Conservation (phyloP, 2,329 filamentous ascomycete genomes). For the Verticillium dahliae region DNA sequence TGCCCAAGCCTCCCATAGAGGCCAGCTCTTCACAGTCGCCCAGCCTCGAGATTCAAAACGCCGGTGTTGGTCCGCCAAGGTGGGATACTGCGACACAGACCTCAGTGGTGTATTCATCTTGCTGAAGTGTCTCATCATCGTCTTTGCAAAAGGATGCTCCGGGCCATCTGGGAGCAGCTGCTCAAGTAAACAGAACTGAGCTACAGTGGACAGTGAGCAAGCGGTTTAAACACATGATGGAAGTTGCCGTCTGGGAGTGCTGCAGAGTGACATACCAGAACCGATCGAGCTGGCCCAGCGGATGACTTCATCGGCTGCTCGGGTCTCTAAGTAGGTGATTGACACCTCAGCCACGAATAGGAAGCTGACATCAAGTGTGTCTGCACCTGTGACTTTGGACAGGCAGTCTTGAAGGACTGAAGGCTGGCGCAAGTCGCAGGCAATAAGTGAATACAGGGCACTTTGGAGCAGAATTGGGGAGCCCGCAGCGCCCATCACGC, state of each 20-base stretch:
- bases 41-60: constrained; percentile 70
- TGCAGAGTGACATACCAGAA: constrained; percentile 44
- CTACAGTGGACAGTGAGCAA: constrained; percentile 28
- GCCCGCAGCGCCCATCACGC: constrained; percentile 38
- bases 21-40: constrained; percentile 53
- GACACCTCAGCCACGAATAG: constrained; percentile 87
- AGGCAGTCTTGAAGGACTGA: constrained; percentile 53
- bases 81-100: constrained; percentile 65
- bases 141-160: constrained; percentile 75
- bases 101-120: constrained; percentile 76
- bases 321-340: constrained; percentile 79
- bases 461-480: constrained; percentile 54
- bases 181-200: constrained; percentile 80
- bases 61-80: constrained; percentile 54
- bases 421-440: constrained; percentile 72
- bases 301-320: constrained; percentile 67
- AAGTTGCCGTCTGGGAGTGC: background rate
- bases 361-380: constrained; percentile 46
- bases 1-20: constrained; percentile 79
- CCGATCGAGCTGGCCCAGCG: constrained; percentile 68
- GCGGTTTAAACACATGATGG: constrained; percentile 7
- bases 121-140: constrained; percentile 78
- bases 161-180: constrained; percentile 76
- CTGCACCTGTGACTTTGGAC: constrained; percentile 47
- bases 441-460: constrained; percentile 68